Base-by-base conservation (phyloP, 345 rosid species). In the rapeseed (Brassica napus) region DNA sequence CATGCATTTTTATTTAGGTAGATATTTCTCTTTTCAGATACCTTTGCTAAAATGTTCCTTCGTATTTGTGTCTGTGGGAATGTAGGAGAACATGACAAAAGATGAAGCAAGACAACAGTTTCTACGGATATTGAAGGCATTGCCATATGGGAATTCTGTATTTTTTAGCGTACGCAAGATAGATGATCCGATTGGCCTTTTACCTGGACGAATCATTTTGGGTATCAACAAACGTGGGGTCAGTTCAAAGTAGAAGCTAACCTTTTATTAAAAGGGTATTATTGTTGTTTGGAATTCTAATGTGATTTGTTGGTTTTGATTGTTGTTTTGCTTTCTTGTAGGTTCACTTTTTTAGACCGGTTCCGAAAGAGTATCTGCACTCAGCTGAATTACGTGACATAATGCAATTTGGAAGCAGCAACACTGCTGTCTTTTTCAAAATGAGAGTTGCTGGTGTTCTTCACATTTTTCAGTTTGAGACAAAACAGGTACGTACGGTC, bases 391-490 rank as follows among this genome's bases (percentile, higher is more conserved):
- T 95, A 68, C 87, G 99, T 83, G 99, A 95, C 83, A 95, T 95
- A 82, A 95, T 95, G 97, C 98, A 93, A 82, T 95, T 95, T 85
- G 99, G 99, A 26, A 95, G 99, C 61, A 95, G 97, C 88, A 93
- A 95, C 76, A 89, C 94, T 74, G 99, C 98, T 76, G 98, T 95
- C 42, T 95, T 93, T 83, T 95, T 93, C 84, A 93, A 93, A 85
- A 95, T 95, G 99, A 87, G 98, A 84, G 99, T 95, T 71, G 99
- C 99, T 54, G 99, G 98, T 72, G 97, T 93, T 79, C 98, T 95
- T 82, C 98, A 95, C 82, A 89, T 93, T 72, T 92, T 95, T 81
- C 98, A 95, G 79, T 95, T 95, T 76, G 99, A 95, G 85, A 91
- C 99, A 14, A 95, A 93, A 85, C 99, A 95, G 99, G 99, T 95